Base-by-base conservation (phyloP, 2,329 filamentous ascomycete genomes). In the Bipolaris oryzae region DNA sequence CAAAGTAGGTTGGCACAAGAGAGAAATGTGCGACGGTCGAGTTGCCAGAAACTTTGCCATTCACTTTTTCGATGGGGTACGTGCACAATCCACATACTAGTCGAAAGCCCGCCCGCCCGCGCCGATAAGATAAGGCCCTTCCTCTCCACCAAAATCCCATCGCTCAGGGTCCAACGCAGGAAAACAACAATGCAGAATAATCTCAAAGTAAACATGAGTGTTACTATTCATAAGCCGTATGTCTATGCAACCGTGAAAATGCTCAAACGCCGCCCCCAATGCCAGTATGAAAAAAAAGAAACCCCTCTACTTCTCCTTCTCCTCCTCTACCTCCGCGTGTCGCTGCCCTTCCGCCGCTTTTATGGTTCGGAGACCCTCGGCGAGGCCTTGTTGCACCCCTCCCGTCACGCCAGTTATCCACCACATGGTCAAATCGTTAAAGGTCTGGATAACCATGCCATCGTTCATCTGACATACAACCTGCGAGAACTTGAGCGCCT, bases 371-470 rank as follows among this genome's bases (percentile, higher is more conserved):
- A 86, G 77, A 0, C 84, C 84, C 58, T 86, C 81, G 1, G 79
- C 81, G 34, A 81, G 77, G 5, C 89, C 87, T 63, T 91, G 87
- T 64, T 86, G 85, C 39, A 91, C 78, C 0, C 89, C 89, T 13
- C 86, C 87, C 1, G 85, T 82, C 48, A 91, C 77, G 18, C 86
- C 84, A 60, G 87, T 82, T 1, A 89, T 74, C 66, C 86, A 82
- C 85, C 88, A 91, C 3, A 82, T 71, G 2, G 82, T 80, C 9
- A 84, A 68, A 31, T 85, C 83, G 16, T 82, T 80, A 20, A 90
- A 70, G 3, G 80, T 77, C 58, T 85, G 81, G 0, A 87, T 87
- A n/a, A 89, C 76, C 57, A 81, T 84, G 0, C 88, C 88, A 57
- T 89, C 85, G 20, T 87, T 84, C 75, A 89, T 81, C 42, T 81